Evolutionary conservation across 1,139 yeast species (phyloP), one percentile per base, ranked within the genome.

Genomic region (Pichia sp.): DNA sequence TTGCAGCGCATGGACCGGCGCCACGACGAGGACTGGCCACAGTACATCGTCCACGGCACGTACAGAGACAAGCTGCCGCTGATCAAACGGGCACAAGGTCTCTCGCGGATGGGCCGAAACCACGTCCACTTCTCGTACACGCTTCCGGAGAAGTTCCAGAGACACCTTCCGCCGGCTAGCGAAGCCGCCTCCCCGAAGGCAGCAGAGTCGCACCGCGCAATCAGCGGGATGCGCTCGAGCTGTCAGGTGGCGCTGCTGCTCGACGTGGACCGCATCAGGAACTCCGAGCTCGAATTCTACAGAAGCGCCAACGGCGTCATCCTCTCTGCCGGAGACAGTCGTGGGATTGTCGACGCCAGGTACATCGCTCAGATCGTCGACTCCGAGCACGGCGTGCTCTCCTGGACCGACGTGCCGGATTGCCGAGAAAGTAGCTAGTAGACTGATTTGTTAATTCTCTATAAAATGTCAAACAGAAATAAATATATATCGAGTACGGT

Each of bases 51-150:
- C 41, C 99, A 95, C 67, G 99, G 99, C 6, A 93, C 99, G 0
- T 82, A 76, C 59, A 57, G 56, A n/a, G 67, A 69, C 5, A 82
- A 80, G 26, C 71, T 87, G 62, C 65, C 72, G 1, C 57, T 64
- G 10, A 89, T 90, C n/a, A 58, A 77, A 26, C 57, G 69, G 40
- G 62, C 76, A 10, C 82, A 82, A 0, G 95, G 95, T 0, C 72
- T 93, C 34, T 77, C 78, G 30, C 74, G 71, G 54, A 89, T 90
- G 97, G 72, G 69, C 36, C 73, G 99, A 62, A 85, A 86, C 61
- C 99, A 93, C 68, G 82, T 93, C 26, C 99, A 93, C 70, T 76
- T 93, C 65, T 84, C 92, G 0, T 62, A 74, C 1, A 83, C 82
- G 54, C 66, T 56, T 63, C 74, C 59, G 6, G 10, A 23, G 11